These are phyloP conservation scores for Leccinum disarticulatum DNA, from an alignment of 768 basidiomycete genomes.

Conservation along the genomic window DNA sequence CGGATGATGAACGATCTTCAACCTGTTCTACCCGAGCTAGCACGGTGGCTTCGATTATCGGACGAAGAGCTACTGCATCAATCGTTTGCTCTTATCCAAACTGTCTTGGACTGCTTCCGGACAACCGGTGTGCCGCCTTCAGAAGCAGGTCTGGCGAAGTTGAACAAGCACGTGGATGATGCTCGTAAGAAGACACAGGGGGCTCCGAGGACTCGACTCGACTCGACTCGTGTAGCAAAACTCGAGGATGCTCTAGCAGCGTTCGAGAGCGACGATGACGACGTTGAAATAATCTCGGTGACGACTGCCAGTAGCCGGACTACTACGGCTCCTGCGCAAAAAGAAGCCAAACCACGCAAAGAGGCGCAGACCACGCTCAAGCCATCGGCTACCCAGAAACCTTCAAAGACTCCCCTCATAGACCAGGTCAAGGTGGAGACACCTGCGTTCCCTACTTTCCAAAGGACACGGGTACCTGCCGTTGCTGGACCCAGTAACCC, in stretches of 20 bases:
- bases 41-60: conserved; percentile 88
- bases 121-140: conserved; percentile 57
- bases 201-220: conserved; percentile 51
- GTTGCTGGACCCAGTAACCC: conserved; percentile 35
- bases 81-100: conserved; percentile 79
- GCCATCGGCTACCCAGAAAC: conserved; percentile 13
- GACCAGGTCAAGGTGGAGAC: conserved; percentile 37
- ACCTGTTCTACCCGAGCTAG: conserved; percentile 73
- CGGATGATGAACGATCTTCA: conserved; percentile 80
- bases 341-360: conserved; percentile 21
- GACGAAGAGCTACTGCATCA: conserved; percentile 91
- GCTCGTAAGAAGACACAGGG: conserved; percentile 51
- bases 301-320: conserved; percentile 21
- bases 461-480: conserved; percentile 31
- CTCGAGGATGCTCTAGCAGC: conserved; percentile 65
- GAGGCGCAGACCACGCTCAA: conserved; percentile 23
- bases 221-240: conserved; percentile 53
- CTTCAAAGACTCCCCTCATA: conserved; percentile 17
- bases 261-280: conserved; percentile 65
- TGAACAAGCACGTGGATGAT: conserved; percentile 63
- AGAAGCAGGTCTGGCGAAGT: conserved; percentile 56
- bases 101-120: conserved; percentile 75
- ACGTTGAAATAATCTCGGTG: conserved; percentile 53
- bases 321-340: conserved; percentile 9
- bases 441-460: conserved; percentile 44